These are phyloP conservation scores for Corrigiola litoralis DNA, from an alignment of 179 eudicot species.

Conservation along the genomic window DNA sequence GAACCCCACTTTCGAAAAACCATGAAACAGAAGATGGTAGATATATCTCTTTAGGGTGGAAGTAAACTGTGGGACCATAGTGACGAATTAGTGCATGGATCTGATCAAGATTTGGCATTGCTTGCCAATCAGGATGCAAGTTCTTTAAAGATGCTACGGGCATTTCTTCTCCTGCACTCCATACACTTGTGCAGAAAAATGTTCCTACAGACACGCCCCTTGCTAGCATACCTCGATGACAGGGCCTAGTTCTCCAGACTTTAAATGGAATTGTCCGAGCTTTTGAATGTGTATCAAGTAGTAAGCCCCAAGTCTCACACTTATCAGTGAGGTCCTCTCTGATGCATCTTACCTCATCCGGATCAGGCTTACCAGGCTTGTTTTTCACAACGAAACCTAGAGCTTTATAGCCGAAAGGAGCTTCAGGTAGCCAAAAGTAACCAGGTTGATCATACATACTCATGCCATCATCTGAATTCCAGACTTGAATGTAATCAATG, in stretches of 20 bases:
- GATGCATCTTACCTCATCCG: constrained; percentile 62
- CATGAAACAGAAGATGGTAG: constrained; percentile 83
- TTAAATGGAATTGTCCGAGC: constrained; percentile 32
- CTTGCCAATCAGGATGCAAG: constrained; percentile 28
- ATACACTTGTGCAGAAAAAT: constrained; percentile 49
- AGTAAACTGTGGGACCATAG: constrained; percentile 82
- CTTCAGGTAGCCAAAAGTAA: constrained; percentile 71
- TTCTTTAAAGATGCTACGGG: constrained; percentile 62
- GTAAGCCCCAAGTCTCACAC: constrained; percentile 43
- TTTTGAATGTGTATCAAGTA: constrained; percentile 33
- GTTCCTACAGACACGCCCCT: constrained; percentile 70
- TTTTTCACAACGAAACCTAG: constrained; percentile 70
- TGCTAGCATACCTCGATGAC: constrained; percentile 54
- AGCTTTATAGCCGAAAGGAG: constrained; percentile 83
- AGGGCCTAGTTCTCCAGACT: constrained; percentile 75
- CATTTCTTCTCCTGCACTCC: constrained; percentile 38
- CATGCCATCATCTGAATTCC: constrained; percentile 65
- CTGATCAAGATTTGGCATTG: constrained; percentile 79
- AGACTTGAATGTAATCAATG: constrained; percentile 57
- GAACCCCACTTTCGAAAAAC: constrained; percentile 71
- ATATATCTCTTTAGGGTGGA: constrained; percentile 78
- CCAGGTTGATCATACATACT: constrained; percentile 40
- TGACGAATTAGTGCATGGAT: constrained; percentile 64
- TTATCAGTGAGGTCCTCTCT: constrained; percentile 68
- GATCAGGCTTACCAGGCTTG: constrained; percentile 48